These are phyloP conservation scores for Candolleomyces eurysporus DNA, from an alignment of 768 basidiomycete genomes.

Conservation along the genomic window DNA sequence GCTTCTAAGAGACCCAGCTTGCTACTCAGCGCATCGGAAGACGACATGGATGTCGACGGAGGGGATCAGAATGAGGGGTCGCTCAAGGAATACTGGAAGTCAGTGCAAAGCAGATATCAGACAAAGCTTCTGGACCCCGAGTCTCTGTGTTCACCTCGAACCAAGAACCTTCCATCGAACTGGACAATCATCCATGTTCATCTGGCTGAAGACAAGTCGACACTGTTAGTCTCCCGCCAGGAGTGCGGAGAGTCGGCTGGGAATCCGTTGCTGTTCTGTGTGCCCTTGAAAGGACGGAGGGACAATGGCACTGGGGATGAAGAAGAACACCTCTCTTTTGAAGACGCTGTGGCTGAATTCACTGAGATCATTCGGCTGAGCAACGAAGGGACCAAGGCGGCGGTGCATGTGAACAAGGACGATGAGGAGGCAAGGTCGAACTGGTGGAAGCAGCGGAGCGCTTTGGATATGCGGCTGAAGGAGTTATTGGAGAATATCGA, in stretches of 20 bases:
- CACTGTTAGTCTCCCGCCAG: constrained; percentile 82
- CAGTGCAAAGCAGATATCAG: constrained; percentile 54
- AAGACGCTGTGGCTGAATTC: constrained; percentile 71
- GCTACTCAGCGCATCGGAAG: constrained; percentile 7
- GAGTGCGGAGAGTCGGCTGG: constrained; percentile 41
- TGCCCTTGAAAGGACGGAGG: constrained; percentile 83
- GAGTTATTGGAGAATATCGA: constrained; percentile 83
- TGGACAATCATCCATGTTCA: constrained; percentile 88
- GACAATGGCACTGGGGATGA: constrained; percentile 68
- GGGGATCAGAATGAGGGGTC: constrained; percentile 29
- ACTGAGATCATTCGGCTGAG: constrained; percentile 76
- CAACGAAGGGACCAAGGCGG: constrained; percentile 72
- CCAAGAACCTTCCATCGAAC: constrained; percentile 55
- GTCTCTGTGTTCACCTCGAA: constrained; percentile 39
- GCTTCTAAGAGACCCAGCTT: constrained; percentile 3
- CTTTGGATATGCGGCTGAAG: constrained; percentile 74
- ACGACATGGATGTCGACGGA: constrained; percentile 33
- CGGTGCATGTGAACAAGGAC: constrained; percentile 66
- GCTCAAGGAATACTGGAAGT: constrained; percentile 63
- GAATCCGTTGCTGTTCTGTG: constrained; percentile 77
- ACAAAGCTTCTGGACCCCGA: constrained; percentile 39
- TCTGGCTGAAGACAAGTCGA: constrained; percentile 78
- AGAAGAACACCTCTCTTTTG: constrained; percentile 69
- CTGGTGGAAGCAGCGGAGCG: constrained; percentile 86
- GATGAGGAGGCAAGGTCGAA: constrained; percentile 60